Evolutionary conservation across 805 yeast genomes (phyloP).

Genomic region (Kregervanrija delftensis): DNA sequence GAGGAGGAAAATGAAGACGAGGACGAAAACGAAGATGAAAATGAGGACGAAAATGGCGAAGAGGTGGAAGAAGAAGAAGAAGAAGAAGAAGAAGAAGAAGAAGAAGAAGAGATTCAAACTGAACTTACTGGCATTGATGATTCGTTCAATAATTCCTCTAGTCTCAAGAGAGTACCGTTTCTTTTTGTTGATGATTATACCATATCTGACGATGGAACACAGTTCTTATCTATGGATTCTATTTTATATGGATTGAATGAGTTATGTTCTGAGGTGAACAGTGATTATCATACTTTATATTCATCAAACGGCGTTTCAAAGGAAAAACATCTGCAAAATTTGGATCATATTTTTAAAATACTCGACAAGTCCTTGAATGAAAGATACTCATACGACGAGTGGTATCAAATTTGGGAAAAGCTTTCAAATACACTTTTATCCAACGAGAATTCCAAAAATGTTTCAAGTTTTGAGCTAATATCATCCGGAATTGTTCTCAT

Average conservation of each 20-base stretch:
- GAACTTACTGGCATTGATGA: constrained; percentile 8
- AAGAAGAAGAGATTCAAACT: constrained; percentile 6
- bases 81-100: constrained; percentile 21
- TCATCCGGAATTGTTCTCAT: constrained; percentile 56
- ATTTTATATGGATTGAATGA: constrained; percentile 1
- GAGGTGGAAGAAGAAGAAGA: constrained; percentile 18
- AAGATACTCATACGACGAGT: constrained; percentile 23
- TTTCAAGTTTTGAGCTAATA: constrained; percentile 72
- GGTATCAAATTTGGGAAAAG: constrained; percentile 31
- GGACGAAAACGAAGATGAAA: constrained; percentile 18
- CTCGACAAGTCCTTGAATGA: constrained; percentile 17
- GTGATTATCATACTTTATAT: constrained; percentile 16
- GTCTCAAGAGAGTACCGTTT: no score
- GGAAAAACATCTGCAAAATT: constrained; percentile 22
- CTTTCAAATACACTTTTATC: constrained; percentile 19
- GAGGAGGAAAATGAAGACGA: constrained; percentile 13
- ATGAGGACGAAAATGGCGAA: constrained; percentile 13
- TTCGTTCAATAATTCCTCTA: no score
- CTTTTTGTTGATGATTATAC: constrained; percentile 15
- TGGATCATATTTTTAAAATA: constrained; percentile 21
- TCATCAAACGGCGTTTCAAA: constrained; percentile 17
- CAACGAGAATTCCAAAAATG: constrained; percentile 8
- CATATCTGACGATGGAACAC: constrained; percentile 15
- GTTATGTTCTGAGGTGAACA: neutral
- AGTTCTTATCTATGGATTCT: constrained; percentile 1